Evolutionary conservation across 805 yeast species (phyloP).

Genomic region (Kuraishia hungarica): DNA sequence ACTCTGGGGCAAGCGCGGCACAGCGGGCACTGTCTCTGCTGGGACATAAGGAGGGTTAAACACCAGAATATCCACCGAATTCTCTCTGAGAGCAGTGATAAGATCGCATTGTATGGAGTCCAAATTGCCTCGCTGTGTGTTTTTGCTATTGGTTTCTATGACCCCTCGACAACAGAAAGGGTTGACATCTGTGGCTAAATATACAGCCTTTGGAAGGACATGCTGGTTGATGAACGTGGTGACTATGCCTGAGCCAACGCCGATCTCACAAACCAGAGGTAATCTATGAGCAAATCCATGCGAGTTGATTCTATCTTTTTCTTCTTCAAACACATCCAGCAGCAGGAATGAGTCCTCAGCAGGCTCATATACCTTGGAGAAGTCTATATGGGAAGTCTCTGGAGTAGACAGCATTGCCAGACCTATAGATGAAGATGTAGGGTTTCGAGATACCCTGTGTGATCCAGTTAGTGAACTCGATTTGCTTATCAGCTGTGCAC

Average conservation of each 20-base stretch:
- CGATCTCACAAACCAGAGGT: conserved; percentile 73
- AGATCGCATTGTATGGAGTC: conserved; percentile 53
- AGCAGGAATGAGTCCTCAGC: conserved; percentile 87
- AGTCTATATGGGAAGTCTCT: conserved; percentile 40
- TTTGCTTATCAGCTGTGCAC: too few species aligned
- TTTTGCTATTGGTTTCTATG: conserved; percentile 25
- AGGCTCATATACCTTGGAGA: conserved; percentile 84
- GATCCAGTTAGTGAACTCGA: too few species aligned
- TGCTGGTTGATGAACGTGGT: conserved; percentile 63
- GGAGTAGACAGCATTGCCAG: conserved; percentile 82
- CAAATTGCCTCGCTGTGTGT: conserved; percentile 16
- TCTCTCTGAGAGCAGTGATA: conserved; percentile 35
- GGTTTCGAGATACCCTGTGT: too few species aligned
- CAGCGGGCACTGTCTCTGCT: conserved; percentile 59
- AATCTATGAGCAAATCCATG: conserved; percentile 16
- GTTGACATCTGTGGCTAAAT: conserved; percentile 71
- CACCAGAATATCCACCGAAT: conserved; percentile 59
- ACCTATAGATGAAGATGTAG: too few species aligned
- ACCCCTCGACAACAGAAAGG: conserved; percentile 64
- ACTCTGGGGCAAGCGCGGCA: conserved; percentile 35
- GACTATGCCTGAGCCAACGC: conserved; percentile 89
- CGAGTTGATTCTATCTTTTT: conserved; percentile 25
- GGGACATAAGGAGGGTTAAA: conserved; percentile 99
- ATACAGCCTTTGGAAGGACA: conserved; percentile 44
- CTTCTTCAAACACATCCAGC: conserved; percentile 70